These are phyloP conservation scores for Yamadazyma siamensis DNA, from an alignment of 1,139 yeast species.

Conservation along the genomic window DNA sequence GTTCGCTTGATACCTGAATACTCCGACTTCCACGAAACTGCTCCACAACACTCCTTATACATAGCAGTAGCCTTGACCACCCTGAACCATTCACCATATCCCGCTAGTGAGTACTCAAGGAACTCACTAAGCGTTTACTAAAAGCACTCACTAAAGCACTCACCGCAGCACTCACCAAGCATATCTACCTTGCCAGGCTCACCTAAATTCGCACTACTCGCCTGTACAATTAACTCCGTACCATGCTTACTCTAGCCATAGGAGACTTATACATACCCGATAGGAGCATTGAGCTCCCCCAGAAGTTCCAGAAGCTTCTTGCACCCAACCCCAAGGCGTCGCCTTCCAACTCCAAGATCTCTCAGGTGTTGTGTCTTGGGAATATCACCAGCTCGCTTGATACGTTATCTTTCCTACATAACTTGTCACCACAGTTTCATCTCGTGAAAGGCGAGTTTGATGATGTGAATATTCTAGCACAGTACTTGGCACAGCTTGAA, in stretches of 20 bases:
- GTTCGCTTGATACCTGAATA: too few species aligned
- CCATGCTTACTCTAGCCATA: constrained; percentile 84
- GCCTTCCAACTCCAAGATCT: constrained; percentile 64
- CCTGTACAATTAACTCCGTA: too few species aligned
- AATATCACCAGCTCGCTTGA: constrained; percentile 71
- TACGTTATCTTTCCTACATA: constrained; percentile 60
- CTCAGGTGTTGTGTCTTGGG: constrained; percentile 83
- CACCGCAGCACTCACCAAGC: too few species aligned
- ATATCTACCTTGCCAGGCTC: too few species aligned
- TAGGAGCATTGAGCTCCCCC: constrained; percentile 60
- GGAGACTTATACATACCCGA: constrained; percentile 92
- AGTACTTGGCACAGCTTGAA: constrained; percentile 27
- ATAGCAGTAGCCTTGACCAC: too few species aligned
- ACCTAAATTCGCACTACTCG: too few species aligned
- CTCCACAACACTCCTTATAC: too few species aligned
- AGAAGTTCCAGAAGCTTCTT: constrained; percentile 66
- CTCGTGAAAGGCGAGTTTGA: constrained; percentile 80
- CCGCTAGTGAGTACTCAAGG: too few species aligned
- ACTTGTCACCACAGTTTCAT: constrained; percentile 69
- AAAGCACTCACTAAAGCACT: too few species aligned
- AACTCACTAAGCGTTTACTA: too few species aligned
- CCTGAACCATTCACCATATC: too few species aligned
- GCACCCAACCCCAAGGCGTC: constrained; percentile 43
- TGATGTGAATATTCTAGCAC: constrained; percentile 28
- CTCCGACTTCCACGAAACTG: too few species aligned